Conservation (phyloP, 495 filamentous ascomycete species). For the Achaetomiella virescens region DNA sequence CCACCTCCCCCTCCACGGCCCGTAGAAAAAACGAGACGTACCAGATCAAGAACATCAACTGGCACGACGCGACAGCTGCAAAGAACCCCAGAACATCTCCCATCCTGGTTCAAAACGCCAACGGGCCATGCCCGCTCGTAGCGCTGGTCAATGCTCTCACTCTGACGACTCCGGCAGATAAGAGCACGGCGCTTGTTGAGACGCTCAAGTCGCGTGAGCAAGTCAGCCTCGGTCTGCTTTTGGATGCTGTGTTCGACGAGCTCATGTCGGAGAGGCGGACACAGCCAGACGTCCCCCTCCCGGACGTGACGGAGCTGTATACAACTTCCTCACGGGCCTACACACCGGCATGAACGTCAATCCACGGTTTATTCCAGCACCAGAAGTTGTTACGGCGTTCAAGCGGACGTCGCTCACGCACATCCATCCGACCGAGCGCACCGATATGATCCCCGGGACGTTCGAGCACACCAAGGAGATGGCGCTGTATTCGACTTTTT, state of each 20-base stretch:
- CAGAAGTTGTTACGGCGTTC: slow-evolving; percentile 37
- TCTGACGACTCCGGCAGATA: slow-evolving; percentile 61
- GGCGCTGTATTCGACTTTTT: slow-evolving; percentile 78
- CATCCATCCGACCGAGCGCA: slow-evolving; percentile 39
- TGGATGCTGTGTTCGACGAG: slow-evolving; percentile 87
- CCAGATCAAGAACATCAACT: slow-evolving; percentile 43
- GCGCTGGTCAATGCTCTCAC: slow-evolving; percentile 90
- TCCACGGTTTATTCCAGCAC: slow-evolving; percentile 63
- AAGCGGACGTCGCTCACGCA: slow-evolving; percentile 39
- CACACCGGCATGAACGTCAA: slow-evolving; percentile 99
- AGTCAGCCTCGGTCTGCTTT: slow-evolving; percentile 74
- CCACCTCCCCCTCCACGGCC: slow-evolving; percentile 34
- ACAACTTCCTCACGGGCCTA: slow-evolving; percentile 76
- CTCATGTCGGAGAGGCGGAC: slow-evolving; percentile 60
- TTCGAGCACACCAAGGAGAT: slow-evolving; percentile 84
- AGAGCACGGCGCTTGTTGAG: slow-evolving; percentile 64
- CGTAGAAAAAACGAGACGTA: slow-evolving; percentile 41
- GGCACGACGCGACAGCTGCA: slow-evolving; percentile 36
- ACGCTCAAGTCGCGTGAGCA: slow-evolving; percentile 75
- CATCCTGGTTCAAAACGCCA: slow-evolving; percentile 83
- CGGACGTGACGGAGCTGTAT: slow-evolving; percentile 83
- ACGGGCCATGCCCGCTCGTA: slow-evolving; percentile 89
- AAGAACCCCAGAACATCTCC: slow-evolving; percentile 52
- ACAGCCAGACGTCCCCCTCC: slow-evolving; percentile 46
- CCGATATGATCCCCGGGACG: slow-evolving; percentile 52